Evolutionary conservation across 2,329 filamentous ascomycete genomes (phyloP).

Genomic region (Teratosphaeria destructans): DNA sequence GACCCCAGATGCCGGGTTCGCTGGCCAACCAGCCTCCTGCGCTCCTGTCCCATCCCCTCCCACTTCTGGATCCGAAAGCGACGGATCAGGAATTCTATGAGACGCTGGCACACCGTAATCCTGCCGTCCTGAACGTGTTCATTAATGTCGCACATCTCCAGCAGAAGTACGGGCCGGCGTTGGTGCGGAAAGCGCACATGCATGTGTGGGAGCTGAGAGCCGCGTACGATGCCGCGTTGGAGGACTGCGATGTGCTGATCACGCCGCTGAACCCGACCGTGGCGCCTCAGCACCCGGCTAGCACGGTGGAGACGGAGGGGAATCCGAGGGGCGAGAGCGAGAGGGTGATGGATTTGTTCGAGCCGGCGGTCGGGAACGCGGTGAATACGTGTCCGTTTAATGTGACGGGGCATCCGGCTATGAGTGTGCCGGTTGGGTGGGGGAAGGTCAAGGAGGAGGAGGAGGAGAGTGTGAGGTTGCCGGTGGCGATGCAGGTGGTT

Average conservation of each 20-base stretch:
- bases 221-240: constrained; percentile 38
- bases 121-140: constrained; percentile 36
- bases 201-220: constrained; percentile 38
- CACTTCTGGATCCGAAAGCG: constrained; percentile 19
- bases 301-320: constrained; percentile 8
- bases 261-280: constrained; percentile 39
- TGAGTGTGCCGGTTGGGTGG: constrained; percentile 37
- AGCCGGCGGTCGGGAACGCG: constrained; percentile 35
- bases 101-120: constrained; percentile 33
- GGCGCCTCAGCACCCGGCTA: constrained; percentile 31
- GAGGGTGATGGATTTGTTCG: constrained; percentile 29
- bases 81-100: constrained; percentile 35
- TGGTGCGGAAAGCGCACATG: constrained; percentile 37
- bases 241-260: constrained; percentile 38
- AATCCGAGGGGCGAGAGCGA: constrained; percentile 23
- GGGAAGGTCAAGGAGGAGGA: constrained; percentile 11
- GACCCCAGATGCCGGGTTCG: constrained; percentile 21
- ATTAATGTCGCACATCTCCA: constrained; percentile 28
- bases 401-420: constrained; percentile 40
- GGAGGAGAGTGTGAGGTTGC: constrained; percentile 18
- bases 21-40: constrained; percentile 22
- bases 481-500: constrained; percentile 29
- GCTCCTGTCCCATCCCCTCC: constrained; percentile 21
- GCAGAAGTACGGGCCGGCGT: constrained; percentile 19
- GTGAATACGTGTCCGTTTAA: constrained; percentile 40